Percentiles rank a stretch among this genome's conserved stretches.
Conservation (phyloP, 75 land plant genomes). For the Azolla pinnata region DNA sequence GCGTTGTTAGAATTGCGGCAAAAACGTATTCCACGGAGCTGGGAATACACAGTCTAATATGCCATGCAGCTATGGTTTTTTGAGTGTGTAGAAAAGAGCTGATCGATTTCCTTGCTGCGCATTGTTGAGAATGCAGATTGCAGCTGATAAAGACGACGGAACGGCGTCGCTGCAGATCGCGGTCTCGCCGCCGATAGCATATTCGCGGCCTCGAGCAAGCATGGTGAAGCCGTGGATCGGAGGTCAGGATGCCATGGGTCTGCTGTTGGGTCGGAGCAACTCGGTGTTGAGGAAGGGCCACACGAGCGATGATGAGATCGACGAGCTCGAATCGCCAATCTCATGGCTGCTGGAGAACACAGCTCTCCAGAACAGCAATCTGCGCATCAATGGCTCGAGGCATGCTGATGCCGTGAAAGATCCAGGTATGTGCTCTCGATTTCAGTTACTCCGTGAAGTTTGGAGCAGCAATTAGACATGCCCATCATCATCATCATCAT, state of each 20-base stretch:
- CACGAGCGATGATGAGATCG: conserved; percentile 88
- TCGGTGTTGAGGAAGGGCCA: conserved; percentile 60
- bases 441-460: conserved; percentile 60
- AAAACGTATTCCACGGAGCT: too few species aligned
- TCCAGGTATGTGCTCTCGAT: conserved; percentile 31
- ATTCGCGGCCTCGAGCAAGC: conserved; percentile 46
- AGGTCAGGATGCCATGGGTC: conserved; percentile 27
- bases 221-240: conserved; percentile 58
- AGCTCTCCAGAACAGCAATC: conserved; percentile 14
- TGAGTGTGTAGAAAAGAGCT: too few species aligned
- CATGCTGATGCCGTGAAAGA: neutral
- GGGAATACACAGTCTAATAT: too few species aligned
- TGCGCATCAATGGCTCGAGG: conserved; percentile 5
- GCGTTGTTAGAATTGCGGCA: too few species aligned
- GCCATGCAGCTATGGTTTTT: too few species aligned
- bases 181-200: conserved; percentile 46
- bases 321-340: conserved; percentile 62
- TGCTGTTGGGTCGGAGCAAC: conserved; percentile 32
- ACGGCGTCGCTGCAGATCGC: conserved; percentile 7
- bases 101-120: too few species aligned
- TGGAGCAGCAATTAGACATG: conserved; percentile 28
- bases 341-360: conserved; percentile 40
- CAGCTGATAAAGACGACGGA: neutral
- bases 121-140: too few species aligned
- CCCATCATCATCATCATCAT: too few species aligned